These are phyloP conservation scores for Areca catechu DNA, from an alignment of 176 grass and related monocot genomes.

Conservation along the genomic window DNA sequence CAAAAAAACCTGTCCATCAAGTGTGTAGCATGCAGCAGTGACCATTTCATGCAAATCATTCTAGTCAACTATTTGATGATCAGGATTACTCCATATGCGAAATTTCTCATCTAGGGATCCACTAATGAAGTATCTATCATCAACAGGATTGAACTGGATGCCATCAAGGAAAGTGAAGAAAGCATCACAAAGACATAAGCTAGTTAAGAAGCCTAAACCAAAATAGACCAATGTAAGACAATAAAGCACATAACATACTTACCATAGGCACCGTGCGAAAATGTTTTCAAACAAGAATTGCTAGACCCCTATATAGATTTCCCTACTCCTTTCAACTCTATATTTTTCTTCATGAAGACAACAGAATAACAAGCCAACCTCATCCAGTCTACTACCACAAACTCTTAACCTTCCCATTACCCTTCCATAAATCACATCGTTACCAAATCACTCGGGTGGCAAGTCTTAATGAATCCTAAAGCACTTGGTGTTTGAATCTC, in stretches of 20 bases:
- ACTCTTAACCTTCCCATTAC: no score
- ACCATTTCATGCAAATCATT: conserved; percentile 98
- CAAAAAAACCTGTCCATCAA: conserved; percentile 80
- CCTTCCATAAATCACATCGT: no score
- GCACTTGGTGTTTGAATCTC: no score
- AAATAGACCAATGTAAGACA: no score
- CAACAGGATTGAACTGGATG: conserved; percentile 98
- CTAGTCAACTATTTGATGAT: conserved; percentile 95
- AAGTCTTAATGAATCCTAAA: no score
- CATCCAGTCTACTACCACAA: no score
- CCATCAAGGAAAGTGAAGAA: conserved; percentile 24
- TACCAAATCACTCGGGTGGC: no score
- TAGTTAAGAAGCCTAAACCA: not conserved
- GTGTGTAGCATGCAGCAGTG: conserved; percentile 83
- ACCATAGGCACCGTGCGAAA: conserved; percentile 90
- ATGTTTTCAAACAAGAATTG: conserved; percentile 71
- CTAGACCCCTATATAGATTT: conserved; percentile 5
- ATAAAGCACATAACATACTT: conserved; percentile 12
- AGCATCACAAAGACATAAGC: conserved; percentile 16
- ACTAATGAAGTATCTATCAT: conserved; percentile 97
- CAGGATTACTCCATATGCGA: conserved; percentile 88
- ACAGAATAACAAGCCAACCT: no score
- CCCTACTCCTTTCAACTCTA: no score
- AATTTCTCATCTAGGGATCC: conserved; percentile 93
- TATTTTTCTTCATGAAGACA: no score